Evolutionary conservation across 148 eudicot genomes (phyloP), one percentile per base, ranked within the genome.

Genomic region (Tetragonia tetragonoides): DNA sequence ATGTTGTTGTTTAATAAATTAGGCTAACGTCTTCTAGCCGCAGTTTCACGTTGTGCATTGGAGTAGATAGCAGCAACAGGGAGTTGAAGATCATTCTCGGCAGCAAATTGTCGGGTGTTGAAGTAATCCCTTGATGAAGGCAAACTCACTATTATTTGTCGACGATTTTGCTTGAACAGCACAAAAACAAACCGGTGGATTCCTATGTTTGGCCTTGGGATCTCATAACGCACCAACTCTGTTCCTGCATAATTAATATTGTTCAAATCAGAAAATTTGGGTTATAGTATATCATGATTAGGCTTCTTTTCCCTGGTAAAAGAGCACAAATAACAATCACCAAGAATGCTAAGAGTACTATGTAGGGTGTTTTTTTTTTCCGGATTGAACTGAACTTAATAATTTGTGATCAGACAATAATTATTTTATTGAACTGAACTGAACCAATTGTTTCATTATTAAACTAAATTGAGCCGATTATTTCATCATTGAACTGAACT

Each of bases 161-260:
- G 84, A 23, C 88, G 59, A 17, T 70, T 86, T 73, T 95, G 99
- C 86, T 90, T 91, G 87, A 84, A 95, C 10, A 95, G 85, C 41
- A 88, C 75, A 65, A 90, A 95, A 46, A 89, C 88, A 67, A 91
- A 91, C 85, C 99, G 86, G 77, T 95, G 99, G 69, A 95, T 95
- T 8, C 99, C 97, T 79, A 95, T 93, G 85, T 89, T 89, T 28
- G 99, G 97, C 90, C 92, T 86, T 62, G 99, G 99, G 38, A 80
- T 87, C 69, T 95, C 99, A 62, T 95, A 95, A 72, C 84, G 78
- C 79, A 90, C 88, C 54, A 91, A 53, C 77, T 95, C 99, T 34
- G 83, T 87, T 66, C 99, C 98, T 95, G 85, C 70, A 34, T 28
- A 28, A 28, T 28, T 28, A 28, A 28, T 28, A 28, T 28, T 28